phyloP scores from a whole-genome alignment of 2,329 filamentous ascomycete species.

The Tolypocladium ophioglossoides region DNA sequence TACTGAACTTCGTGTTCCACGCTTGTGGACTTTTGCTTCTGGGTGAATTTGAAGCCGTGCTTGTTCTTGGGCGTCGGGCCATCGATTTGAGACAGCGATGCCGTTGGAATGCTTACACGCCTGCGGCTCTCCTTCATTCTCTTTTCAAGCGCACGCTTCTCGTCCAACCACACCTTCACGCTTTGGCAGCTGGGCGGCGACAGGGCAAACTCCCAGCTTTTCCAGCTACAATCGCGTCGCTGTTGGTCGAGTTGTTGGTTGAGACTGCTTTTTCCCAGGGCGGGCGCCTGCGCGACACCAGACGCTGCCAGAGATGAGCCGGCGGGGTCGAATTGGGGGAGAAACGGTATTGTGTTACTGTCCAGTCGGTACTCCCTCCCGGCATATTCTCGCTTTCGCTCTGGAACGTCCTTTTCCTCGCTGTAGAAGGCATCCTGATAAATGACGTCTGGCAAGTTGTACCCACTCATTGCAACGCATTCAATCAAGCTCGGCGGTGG shows the following conservation, averaged over 20 bases:
- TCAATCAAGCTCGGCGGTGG: slow-evolving; percentile 16
- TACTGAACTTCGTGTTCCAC: slow-evolving; percentile 80
- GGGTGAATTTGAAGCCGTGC: slow-evolving; percentile 77
- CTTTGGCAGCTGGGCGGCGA: slow-evolving; percentile 61
- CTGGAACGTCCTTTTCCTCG: slow-evolving; percentile 71
- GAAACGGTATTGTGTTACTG: slow-evolving; percentile 65
- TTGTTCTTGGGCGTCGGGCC: slow-evolving; percentile 75
- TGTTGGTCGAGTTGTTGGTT: slow-evolving; percentile 40
- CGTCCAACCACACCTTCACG: slow-evolving; percentile 58
- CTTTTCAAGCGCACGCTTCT: slow-evolving; percentile 11
- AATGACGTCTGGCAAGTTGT: slow-evolving; percentile 50
- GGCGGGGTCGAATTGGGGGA: slow-evolving; percentile 65
- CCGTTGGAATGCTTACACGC: slow-evolving; percentile 16
- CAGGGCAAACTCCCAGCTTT: slow-evolving; percentile 64
- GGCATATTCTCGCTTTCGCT: slow-evolving; percentile 69
- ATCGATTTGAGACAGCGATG: slow-evolving; percentile 71
- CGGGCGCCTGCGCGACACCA: slow-evolving; percentile 36
- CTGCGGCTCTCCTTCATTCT: slow-evolving; percentile 7
- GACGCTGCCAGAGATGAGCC: slow-evolving; percentile 43
- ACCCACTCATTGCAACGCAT: slow-evolving; percentile 11
- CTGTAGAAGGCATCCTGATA: slow-evolving; percentile 85
- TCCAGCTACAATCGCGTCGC: slow-evolving; percentile 37
- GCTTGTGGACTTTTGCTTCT: slow-evolving; percentile 61
- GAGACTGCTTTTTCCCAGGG: slow-evolving; percentile 39
- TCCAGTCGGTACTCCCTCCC: slow-evolving; percentile 74